phyloP scores from a whole-genome alignment of 108 stramenopile species.

The Pseudonitzschia multiseries region DNA sequence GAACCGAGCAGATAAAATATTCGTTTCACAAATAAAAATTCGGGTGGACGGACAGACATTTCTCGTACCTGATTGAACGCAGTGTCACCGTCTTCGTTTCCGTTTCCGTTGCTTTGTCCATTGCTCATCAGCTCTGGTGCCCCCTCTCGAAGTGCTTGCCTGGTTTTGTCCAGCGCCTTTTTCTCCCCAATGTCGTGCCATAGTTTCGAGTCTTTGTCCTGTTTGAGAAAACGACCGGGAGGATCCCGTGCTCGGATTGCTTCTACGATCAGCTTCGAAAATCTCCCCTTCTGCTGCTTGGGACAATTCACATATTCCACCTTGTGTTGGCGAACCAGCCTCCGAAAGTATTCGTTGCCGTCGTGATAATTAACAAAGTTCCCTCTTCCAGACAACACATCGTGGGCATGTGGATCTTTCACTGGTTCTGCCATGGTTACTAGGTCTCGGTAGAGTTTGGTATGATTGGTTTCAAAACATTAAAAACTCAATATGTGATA shows the following conservation, averaged over 20 bases:
- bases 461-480: too few relatives aligned
- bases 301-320: slow-evolving; percentile 77
- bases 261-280: slow-evolving; percentile 71
- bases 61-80: slow-evolving; percentile 34
- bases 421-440: slow-evolving; percentile 25
- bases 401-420: slow-evolving; percentile 57
- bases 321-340: slow-evolving; percentile 71
- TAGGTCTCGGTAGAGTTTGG: neutral
- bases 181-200: slow-evolving; percentile 90
- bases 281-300: slow-evolving; percentile 75
- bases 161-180: slow-evolving; percentile 84
- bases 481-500: too few relatives aligned
- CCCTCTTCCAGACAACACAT: slow-evolving; percentile 80
- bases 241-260: slow-evolving; percentile 68
- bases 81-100: slow-evolving; percentile 28
- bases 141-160: slow-evolving; percentile 86
- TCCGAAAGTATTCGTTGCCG: slow-evolving; percentile 80
- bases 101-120: slow-evolving; percentile 2
- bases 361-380: slow-evolving; percentile 85
- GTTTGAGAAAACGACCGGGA: slow-evolving; percentile 85
- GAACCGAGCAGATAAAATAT: too few relatives aligned
- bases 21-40: too few relatives aligned
- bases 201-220: slow-evolving; percentile 71
- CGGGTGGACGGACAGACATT: slow-evolving; percentile 12
- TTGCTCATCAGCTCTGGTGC: slow-evolving; percentile 77